These are phyloP conservation scores for Tetradesmus lagerheimii DNA, from an alignment of 139 green algal genomes.

Conservation along the genomic window DNA sequence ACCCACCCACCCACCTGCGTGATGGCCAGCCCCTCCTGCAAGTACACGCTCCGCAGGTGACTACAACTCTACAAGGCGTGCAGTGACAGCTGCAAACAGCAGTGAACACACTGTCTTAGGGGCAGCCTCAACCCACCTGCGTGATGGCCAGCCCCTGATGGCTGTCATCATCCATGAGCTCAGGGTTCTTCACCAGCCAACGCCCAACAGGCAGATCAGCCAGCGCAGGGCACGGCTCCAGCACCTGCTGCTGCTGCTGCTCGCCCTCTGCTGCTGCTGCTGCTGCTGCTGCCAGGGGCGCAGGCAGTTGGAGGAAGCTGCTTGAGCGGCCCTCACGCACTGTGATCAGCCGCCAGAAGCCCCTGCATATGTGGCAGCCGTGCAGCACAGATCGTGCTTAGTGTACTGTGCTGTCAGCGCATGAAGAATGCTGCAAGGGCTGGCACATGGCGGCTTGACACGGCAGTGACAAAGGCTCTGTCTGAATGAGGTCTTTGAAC, in stretches of 20 bases:
- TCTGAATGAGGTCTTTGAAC: too few species aligned
- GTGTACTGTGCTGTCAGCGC: too few species aligned
- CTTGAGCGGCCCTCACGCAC: conserved; percentile 54
- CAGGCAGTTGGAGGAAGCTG: conserved; percentile 59
- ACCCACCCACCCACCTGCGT: too few species aligned
- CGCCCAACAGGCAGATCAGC: conserved; percentile 8
- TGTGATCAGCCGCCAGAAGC: conserved; percentile 63
- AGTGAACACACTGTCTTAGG: too few species aligned
- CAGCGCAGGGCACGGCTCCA: not conserved
- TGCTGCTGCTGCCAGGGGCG: conserved; percentile 19
- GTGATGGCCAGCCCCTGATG: not conserved
- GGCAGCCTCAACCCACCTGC: not conserved
- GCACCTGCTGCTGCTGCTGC: conserved; percentile 25
- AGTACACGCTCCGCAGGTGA: too few species aligned
- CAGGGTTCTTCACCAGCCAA: conserved; percentile 23
- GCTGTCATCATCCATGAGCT: not conserved
- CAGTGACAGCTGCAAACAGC: too few species aligned
- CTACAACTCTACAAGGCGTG: too few species aligned
- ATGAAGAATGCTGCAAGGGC: not conserved
- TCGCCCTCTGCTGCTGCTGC: conserved; percentile 6
- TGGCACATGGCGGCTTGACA: not conserved
- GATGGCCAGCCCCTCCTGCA: too few species aligned
- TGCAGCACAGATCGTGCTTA: not conserved
- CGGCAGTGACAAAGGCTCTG: too few species aligned
- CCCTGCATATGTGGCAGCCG: conserved; percentile 39